Evolutionary conservation across 1,284 basidiomycete genomes (phyloP), one percentile per base, ranked within the genome.

Genomic region (Tylopilus orsonianus): DNA sequence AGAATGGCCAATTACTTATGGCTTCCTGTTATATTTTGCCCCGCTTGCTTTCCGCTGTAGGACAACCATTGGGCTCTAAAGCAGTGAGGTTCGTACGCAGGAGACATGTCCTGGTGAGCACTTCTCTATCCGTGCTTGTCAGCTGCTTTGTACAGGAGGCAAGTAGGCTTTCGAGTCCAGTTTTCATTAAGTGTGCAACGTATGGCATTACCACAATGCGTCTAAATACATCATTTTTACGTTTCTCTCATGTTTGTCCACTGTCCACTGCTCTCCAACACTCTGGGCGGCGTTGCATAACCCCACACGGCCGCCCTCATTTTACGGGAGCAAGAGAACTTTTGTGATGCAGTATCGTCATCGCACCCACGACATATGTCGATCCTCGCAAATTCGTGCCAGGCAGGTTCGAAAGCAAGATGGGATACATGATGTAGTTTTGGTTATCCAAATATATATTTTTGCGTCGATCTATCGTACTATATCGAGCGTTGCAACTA

Each of bases 221-320:
- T 46, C 10, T 6, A 33, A 60, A 50, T 52, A 44, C 10, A 45
- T 51, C 23, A 38, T 40, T 1, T 32, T 37, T 36, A 7, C 22
- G n/a, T 39, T 16, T 37, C 23, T 34, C 5, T 37, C 12, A 18
- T 40, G 23, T 37, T 35, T 26, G 13, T 41, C 41, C 18, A 26
- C 12, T 16, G 20, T 29, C 27, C 2, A 14, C 46, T 35, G 87
- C 87, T 90, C 87, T 78, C 76, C 76, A 75, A 90, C 88, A 91
- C 88, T 91, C 88, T 90, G 88, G 85, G 79, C 82, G 80, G 78
- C 84, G 87, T 83, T 75, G 54, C 63, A 47, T 49, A 59, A 61
- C 55, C n/a, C 62, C 63, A 88, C 82, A 81, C 84, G 85, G 73
- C 72, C 78, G 83, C 83, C 80, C 87, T 90, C 85, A 91, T 91